Evolutionary conservation across 805 yeast species (phyloP).

Genomic region (Saturnispora hagleri): DNA sequence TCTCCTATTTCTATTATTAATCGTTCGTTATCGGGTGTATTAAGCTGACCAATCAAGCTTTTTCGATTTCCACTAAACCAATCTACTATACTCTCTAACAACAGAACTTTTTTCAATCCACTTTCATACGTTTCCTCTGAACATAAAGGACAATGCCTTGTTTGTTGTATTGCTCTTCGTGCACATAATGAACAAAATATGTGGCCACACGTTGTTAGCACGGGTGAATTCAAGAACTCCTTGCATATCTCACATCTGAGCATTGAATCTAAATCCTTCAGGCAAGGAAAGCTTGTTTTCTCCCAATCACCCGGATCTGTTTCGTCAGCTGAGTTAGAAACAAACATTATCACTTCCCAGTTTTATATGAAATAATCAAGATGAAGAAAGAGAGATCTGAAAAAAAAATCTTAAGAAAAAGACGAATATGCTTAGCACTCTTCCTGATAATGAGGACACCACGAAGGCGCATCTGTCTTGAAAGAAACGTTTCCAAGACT

Average conservation of each 20-base stretch:
- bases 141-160: conserved; percentile 71
- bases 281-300: conserved; percentile 41
- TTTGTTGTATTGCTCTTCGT: conserved; percentile 53
- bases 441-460: conserved; percentile 24
- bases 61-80: conserved; percentile 40
- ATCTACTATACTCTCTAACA: conserved; percentile 61
- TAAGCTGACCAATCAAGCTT: conserved; percentile 21
- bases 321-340: conserved; percentile 23
- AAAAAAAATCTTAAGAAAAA: not conserved
- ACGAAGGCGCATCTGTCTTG: conserved; percentile 33
- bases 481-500: conserved; percentile 25
- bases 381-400: not conserved
- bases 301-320: conserved; percentile 72
- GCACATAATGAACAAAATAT: conserved; percentile 86
- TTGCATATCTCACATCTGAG: conserved; percentile 84
- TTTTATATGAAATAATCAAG: not conserved
- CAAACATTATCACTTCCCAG: conserved; percentile 6
- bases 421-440: not conserved
- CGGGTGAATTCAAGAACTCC: conserved; percentile 72
- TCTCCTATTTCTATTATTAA: conserved; percentile 23
- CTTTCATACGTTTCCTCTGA: conserved; percentile 62
- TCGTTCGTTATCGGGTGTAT: conserved; percentile 9
- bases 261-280: conserved; percentile 56
- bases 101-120: conserved; percentile 52
- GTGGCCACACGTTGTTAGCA: conserved; percentile 77